Evolutionary conservation across 768 basidiomycete genomes (phyloP), one percentile per base, ranked within the genome.

Genomic region (Mycena kentingensis): DNA sequence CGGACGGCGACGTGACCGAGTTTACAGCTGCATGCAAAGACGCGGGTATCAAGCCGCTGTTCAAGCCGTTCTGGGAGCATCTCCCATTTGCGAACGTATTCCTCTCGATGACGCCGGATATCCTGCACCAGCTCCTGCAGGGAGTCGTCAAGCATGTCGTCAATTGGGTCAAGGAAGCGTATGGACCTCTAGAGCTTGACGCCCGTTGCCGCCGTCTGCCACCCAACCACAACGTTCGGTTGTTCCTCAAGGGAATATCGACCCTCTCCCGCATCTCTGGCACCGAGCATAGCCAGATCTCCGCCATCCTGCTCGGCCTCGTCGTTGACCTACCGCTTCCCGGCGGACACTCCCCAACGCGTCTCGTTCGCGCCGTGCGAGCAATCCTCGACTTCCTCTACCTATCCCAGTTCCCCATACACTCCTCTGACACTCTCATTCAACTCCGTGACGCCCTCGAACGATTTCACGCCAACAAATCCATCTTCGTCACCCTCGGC

Each of bases 311-410:
- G 16, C 53, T 64, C 15, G 61, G 61, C 0, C 39, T 69, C 2
- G 48, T 70, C 8, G 42, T 64, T 6, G 60, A 62, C 26, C 8
- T 64, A 13, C 60, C 35, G 11, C 28, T 58, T 0, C 51, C 51
- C 1, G 29, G 44, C 6, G 19, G 38, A n/a, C 32, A 29, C 6
- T 50, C 54, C 16, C 35, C 58, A 2, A 4, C 24, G 22, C 19
- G 28, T 3, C 51, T 62, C 2, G 5, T 67, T 5, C 35, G 35
- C 6, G 67, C 67, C n/a, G 49, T 57, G 8, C 63, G 63, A 3
- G 67, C 65, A 0, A 34, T 73, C 0, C 54, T 71, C 1, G 67
- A 76, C 48, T 75, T 74, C 49, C 52, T 70, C 16, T 73, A 68
- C 45, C 43, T 68, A 4, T 65, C 72, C 0, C 69, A 69, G 15